These are phyloP conservation scores for Tuber calosporum DNA, from an alignment of 495 filamentous ascomycete species.

Conservation along the genomic window DNA sequence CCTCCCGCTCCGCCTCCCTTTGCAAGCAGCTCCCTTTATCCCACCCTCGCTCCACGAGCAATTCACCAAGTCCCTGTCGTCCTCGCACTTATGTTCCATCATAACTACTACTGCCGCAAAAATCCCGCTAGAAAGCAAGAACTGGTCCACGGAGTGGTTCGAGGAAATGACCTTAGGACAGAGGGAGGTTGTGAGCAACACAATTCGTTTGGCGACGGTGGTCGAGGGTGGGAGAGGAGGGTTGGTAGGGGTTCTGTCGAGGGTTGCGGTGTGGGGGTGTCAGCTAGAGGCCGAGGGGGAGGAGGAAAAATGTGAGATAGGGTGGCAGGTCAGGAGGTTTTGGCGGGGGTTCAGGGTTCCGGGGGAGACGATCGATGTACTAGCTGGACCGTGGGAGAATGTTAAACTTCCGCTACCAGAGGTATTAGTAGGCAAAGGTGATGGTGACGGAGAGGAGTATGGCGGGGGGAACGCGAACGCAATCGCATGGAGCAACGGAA, in stretches of 20 bases:
- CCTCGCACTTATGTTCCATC: not conserved
- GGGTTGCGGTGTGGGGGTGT: slow-evolving; percentile 9
- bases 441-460: not conserved
- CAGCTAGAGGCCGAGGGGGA: not conserved
- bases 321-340: slow-evolving; percentile 18
- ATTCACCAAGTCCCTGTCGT: not conserved
- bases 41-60: not conserved
- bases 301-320: not conserved
- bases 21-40: not conserved
- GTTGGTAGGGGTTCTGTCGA: not conserved
- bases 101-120: not conserved
- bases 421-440: not conserved
- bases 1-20: not conserved
- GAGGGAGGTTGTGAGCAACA: not conserved
- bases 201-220: not conserved
- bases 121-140: not conserved
- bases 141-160: not conserved
- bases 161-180: not conserved
- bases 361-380: not conserved
- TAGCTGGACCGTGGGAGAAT: not conserved
- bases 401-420: not conserved
- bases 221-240: not conserved
- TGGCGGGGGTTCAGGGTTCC: slow-evolving; percentile 2
- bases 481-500: not conserved
- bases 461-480: not conserved